A percentile compares a stretch with the other conserved stretches of the same genome.
Conservation (phyloP, 208 protist species). For the Trypanosoma conorhini region DNA sequence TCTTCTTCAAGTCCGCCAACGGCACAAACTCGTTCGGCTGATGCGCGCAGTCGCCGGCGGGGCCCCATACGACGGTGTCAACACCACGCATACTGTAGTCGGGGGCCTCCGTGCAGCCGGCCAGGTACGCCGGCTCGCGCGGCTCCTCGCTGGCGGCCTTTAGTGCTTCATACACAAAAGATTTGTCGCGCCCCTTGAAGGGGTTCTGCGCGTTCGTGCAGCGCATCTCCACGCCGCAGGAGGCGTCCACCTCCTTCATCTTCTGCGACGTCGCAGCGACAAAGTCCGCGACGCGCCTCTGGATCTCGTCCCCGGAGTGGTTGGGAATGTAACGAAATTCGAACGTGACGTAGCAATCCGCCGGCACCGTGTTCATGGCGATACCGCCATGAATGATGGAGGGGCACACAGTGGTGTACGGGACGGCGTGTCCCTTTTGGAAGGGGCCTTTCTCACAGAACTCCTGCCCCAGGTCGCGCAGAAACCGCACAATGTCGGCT, state of each 20-base stretch:
- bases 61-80: neutral
- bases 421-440: conserved; percentile 34
- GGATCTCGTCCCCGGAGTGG: conserved; percentile 27
- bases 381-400: conserved; percentile 39
- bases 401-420: conserved; percentile 44
- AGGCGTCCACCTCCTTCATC: conserved; percentile 24
- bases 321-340: conserved; percentile 59
- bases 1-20: neutral
- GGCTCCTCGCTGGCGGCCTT: conserved; percentile 13
- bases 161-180: neutral
- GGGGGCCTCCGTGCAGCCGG: neutral
- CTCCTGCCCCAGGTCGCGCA: conserved; percentile 40
- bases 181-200: neutral
- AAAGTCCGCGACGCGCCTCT: conserved; percentile 35
- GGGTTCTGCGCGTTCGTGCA: neutral
- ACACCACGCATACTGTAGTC: neutral
- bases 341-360: conserved; percentile 39
- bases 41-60: neutral
- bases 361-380: conserved; percentile 61
- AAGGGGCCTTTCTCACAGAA: conserved; percentile 47
- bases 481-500: conserved; percentile 27
- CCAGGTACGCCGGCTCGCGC: neutral
- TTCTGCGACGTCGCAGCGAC: conserved; percentile 34
- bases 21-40: neutral
- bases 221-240: conserved; percentile 7